phyloP scores from a whole-genome alignment of 2,329 filamentous ascomycete species.

The Alternaria longipes region DNA sequence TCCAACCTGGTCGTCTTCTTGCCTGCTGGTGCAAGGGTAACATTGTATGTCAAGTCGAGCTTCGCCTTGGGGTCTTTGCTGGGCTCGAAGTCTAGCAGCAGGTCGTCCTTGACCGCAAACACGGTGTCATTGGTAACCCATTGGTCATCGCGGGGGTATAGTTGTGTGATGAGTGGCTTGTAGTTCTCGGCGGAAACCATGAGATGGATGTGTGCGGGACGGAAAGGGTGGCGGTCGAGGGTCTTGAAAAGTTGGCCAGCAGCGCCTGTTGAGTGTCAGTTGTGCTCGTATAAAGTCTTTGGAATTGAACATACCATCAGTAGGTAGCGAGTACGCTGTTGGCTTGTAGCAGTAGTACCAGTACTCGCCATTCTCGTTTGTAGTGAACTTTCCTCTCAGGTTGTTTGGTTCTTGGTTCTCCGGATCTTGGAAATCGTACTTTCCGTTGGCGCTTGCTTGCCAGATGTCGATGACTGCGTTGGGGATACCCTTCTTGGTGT shows the following conservation, averaged over 20 bases:
- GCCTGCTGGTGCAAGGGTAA: conserved; percentile 61
- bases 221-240: conserved; percentile 67
- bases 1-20: conserved; percentile 43
- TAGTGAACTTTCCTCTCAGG: conserved; percentile 77
- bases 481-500: conserved; percentile 72
- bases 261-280: conserved; percentile 49
- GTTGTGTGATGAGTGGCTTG: conserved; percentile 66
- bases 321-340: conserved; percentile 75
- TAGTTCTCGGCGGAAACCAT: conserved; percentile 65
- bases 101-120: conserved; percentile 69
- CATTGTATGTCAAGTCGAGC: conserved; percentile 70
- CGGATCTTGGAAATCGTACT: conserved; percentile 80
- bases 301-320: conserved; percentile 58
- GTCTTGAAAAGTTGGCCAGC: conserved; percentile 62
- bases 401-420: conserved; percentile 77
- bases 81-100: conserved; percentile 66
- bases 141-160: conserved; percentile 67
- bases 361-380: conserved; percentile 74
- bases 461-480: conserved; percentile 79
- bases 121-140: conserved; percentile 67
- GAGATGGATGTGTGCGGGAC: conserved; percentile 69
- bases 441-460: conserved; percentile 78
- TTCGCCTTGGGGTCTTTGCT: conserved; percentile 62
- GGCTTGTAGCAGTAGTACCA: conserved; percentile 79
- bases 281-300: neutral